A percentile compares a stretch with the other conserved stretches of the same genome.
phyloP scores from a whole-genome alignment of 371 early-diverging fungal genomes.

The Rhizopus delemar region DNA sequence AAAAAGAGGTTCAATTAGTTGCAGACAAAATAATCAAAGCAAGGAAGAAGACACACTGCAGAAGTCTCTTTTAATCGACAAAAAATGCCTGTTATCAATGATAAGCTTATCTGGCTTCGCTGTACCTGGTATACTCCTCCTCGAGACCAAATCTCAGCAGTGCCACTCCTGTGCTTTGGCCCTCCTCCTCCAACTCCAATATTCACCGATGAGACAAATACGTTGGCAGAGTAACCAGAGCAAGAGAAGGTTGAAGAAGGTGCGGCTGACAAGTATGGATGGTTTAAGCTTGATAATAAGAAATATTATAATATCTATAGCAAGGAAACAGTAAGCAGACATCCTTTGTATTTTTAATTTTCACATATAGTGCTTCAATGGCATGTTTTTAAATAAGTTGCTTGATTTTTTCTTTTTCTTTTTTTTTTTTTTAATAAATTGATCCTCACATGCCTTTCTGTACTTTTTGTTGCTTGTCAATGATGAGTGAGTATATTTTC shows the following conservation, averaged over 20 bases:
- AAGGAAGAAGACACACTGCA: constrained; percentile 8
- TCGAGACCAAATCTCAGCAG: constrained; percentile 5
- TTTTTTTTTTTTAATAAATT: constrained; percentile 6
- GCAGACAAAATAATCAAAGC: constrained; percentile 8
- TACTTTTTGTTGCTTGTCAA: constrained; percentile 10
- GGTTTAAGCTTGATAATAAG: constrained; percentile 8
- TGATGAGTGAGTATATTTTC: constrained; percentile 12
- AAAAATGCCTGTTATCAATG: constrained; percentile 3
- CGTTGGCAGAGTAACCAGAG: constrained; percentile 1
- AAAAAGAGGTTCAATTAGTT: constrained; percentile 5
- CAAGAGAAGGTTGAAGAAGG: constrained; percentile 4
- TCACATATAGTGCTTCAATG: constrained; percentile 7
- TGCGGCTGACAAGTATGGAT: constrained; percentile 10
- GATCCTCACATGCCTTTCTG: constrained; percentile 9
- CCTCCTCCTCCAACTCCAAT: constrained; percentile 8
- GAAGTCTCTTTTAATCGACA: constrained; percentile 7
- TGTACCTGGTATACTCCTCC: constrained; percentile 6
- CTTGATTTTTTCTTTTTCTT: constrained; percentile 6
- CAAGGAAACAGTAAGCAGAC: constrained; percentile 12
- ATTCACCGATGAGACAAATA: constrained; percentile 6
- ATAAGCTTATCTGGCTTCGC: constrained; percentile 9
- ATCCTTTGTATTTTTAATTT: constrained; percentile 9
- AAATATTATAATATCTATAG: constrained; percentile 10
- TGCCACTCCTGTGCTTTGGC: constrained; percentile 10
- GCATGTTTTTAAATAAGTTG: constrained; percentile 9